phyloP scores from a whole-genome alignment of 139 green algal species.

The Chlamydomonas sphaeroides region DNA sequence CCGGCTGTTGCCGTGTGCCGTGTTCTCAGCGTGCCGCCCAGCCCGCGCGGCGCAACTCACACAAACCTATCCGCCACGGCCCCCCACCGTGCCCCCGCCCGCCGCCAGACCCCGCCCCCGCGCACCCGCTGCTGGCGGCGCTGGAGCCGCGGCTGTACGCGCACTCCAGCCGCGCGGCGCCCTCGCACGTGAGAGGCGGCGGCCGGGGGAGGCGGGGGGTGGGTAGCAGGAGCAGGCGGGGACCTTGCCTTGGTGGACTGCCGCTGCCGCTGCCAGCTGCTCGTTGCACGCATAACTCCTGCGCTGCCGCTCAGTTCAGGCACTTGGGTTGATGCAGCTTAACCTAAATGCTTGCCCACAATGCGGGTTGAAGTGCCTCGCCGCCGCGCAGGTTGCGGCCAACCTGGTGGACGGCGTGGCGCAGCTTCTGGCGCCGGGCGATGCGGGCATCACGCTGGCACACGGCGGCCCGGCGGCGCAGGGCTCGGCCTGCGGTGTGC shows the following conservation, averaged over 20 bases:
- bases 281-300: too few relatives aligned
- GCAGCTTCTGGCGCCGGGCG: background rate
- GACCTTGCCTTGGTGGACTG: too few relatives aligned
- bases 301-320: too few relatives aligned
- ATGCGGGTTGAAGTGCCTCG: too few relatives aligned
- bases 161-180: background rate
- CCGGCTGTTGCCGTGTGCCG: too few relatives aligned
- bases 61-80: too few relatives aligned
- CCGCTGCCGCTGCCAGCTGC: too few relatives aligned
- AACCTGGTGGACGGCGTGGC: constrained; percentile 9
- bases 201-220: too few relatives aligned
- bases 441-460: background rate
- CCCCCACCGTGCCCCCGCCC: too few relatives aligned
- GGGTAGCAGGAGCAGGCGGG: too few relatives aligned
- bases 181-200: background rate
- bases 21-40: background rate
- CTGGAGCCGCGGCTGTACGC: constrained; percentile 12
- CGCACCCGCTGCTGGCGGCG: constrained; percentile 28
- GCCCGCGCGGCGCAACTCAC: background rate
- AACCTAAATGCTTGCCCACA: too few relatives aligned
- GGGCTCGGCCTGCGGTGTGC: background rate
- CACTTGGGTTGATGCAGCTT: too few relatives aligned
- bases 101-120: background rate
- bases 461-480: background rate
- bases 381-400: background rate